Conservation (phyloP, 208 protist species). For the Histomonas meleagridis region DNA sequence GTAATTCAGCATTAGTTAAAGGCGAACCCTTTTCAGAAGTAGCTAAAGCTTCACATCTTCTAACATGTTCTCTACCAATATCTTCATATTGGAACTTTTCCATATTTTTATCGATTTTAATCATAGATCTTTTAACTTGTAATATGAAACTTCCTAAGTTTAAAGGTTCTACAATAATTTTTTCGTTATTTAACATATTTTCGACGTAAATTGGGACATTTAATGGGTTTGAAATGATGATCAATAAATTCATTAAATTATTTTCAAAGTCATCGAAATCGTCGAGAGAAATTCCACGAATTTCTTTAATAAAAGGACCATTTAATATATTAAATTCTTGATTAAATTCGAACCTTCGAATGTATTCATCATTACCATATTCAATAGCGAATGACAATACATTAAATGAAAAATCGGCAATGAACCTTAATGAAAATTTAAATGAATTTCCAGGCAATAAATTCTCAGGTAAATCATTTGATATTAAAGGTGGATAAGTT, state of each 20-base stretch:
- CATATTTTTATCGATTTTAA: neutral
- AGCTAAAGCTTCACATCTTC: neutral
- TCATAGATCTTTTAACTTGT: neutral
- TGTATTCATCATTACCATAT: neutral
- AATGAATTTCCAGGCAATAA: neutral
- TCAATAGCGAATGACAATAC: neutral
- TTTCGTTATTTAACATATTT: neutral
- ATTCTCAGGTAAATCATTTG: neutral
- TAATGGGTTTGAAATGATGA: neutral
- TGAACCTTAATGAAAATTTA: neutral
- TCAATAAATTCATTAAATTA: neutral
- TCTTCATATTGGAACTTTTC: neutral
- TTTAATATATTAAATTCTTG: neutral
- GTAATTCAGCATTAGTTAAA: neutral
- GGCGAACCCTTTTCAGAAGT: neutral
- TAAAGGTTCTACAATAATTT: neutral
- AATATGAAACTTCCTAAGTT: neutral
- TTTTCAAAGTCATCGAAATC: neutral
- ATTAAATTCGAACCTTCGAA: neutral
- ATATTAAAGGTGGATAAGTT: neutral
- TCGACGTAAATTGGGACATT: neutral
- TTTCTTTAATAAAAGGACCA: neutral
- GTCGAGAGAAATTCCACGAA: neutral
- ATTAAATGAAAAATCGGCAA: neutral
- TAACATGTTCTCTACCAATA: neutral